These are phyloP conservation scores for Collybia sp. DNA, from an alignment of 768 basidiomycete genomes.

Conservation along the genomic window DNA sequence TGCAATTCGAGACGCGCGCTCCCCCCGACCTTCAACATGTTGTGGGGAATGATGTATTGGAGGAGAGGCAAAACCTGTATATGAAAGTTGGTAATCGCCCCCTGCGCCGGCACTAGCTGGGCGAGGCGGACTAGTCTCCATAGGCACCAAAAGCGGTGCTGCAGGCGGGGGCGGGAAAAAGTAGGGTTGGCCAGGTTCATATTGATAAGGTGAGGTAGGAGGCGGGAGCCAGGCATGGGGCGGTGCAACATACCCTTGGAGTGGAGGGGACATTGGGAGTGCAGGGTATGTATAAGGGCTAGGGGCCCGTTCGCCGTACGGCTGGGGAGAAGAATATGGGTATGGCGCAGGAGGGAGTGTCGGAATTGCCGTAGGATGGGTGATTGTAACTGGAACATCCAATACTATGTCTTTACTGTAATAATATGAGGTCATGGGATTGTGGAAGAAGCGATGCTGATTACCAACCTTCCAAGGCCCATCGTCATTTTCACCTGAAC, in stretches of 20 bases:
- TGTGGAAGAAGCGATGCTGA: conserved; percentile 1
- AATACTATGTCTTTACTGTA: conserved; percentile 68
- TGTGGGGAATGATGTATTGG: conserved; percentile 14
- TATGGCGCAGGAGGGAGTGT: conserved; percentile 20
- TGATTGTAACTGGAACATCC: conserved; percentile 57
- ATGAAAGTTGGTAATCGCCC: neutral
- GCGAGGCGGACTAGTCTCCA: conserved; percentile 24
- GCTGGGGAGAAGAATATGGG: conserved; percentile 15
- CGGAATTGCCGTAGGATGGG: conserved; percentile 60
- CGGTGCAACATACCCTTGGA: conserved; percentile 38
- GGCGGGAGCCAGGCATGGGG: conserved; percentile 49
- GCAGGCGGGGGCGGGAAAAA: neutral
- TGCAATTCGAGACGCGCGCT: conserved; percentile 52
- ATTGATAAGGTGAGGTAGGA: conserved; percentile 18
- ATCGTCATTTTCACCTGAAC: conserved; percentile 63
- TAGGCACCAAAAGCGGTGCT: neutral
- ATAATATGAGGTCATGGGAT: conserved; percentile 4
- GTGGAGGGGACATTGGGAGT: conserved; percentile 31
- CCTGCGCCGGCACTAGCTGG: conserved; percentile 38
- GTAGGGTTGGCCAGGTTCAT: conserved; percentile 7
- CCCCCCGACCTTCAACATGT: conserved; percentile 56
- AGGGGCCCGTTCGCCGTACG: conserved; percentile 15
- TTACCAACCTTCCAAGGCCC: conserved; percentile 62
- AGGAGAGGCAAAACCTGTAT: neutral
- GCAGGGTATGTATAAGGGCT: conserved; percentile 30